These are phyloP conservation scores for Xylariomycetidae sp. DNA, from an alignment of 2,329 filamentous ascomycete genomes.

Conservation along the genomic window DNA sequence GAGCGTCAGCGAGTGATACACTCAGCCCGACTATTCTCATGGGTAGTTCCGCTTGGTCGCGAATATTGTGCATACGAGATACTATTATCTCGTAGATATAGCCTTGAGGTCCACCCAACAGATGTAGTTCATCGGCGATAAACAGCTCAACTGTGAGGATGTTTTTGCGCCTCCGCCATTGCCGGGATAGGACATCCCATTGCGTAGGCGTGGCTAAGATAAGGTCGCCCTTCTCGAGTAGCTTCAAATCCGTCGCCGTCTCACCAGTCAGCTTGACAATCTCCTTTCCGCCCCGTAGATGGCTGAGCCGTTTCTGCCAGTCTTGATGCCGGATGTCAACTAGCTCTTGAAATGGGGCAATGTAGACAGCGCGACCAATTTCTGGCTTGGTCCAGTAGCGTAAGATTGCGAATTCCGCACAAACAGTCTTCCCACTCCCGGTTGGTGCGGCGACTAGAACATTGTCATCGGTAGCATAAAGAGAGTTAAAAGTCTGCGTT, in stretches of 20 bases:
- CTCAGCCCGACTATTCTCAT: conserved; percentile 86
- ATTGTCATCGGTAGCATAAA: conserved; percentile 88
- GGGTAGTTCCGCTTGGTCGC: conserved; percentile 76
- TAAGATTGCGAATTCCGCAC: conserved; percentile 88
- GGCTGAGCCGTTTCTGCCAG: conserved; percentile 74
- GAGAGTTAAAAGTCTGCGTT: conserved; percentile 91
- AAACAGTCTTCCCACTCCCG: conserved; percentile 94
- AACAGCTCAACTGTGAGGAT: conserved; percentile 86
- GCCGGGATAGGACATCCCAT: conserved; percentile 92
- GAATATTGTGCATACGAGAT: conserved; percentile 96
- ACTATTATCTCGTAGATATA: conserved; percentile 95
- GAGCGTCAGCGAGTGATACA: conserved; percentile 87
- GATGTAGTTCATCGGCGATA: conserved; percentile 91
- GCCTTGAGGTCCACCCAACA: conserved; percentile 80
- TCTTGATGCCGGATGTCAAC: conserved; percentile 77
- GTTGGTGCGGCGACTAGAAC: conserved; percentile 91
- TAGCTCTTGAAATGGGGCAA: conserved; percentile 91
- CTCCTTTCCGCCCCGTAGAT: conserved; percentile 75
- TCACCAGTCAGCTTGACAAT: conserved; percentile 94
- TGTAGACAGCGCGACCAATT: conserved; percentile 79
- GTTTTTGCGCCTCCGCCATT: conserved; percentile 96
- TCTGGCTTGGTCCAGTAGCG: conserved; percentile 76
- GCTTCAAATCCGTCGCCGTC: conserved; percentile 81
- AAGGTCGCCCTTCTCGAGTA: conserved; percentile 81
- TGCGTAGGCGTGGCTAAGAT: conserved; percentile 89